These are phyloP conservation scores for Salix brachista DNA, from an alignment of 345 rosid species.

Conservation along the genomic window DNA sequence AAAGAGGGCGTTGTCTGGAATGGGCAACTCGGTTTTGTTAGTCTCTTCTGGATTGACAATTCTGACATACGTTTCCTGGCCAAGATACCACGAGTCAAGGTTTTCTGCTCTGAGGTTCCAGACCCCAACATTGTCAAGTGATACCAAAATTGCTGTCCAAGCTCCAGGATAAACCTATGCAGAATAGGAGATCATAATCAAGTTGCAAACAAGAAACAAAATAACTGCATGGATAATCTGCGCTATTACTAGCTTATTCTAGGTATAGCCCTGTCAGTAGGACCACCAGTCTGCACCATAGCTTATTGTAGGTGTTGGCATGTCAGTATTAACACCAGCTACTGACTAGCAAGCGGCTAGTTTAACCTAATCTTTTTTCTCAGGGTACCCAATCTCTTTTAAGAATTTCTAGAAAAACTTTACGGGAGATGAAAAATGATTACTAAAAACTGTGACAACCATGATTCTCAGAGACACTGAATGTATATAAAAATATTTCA, in stretches of 20 bases:
- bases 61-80: conserved; percentile 93
- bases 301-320: not conserved
- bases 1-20: conserved; percentile 80
- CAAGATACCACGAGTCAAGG: conserved; percentile 97
- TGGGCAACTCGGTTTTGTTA: conserved; percentile 82
- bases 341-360: not conserved
- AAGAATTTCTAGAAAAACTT: not conserved
- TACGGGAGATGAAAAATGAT: not conserved
- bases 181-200: not conserved
- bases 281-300: not conserved
- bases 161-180: conserved; percentile 94
- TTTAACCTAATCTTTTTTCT: not conserved
- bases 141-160: conserved; percentile 86
- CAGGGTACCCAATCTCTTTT: not conserved
- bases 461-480: not conserved
- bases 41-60: conserved; percentile 82
- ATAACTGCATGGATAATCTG: not conserved
- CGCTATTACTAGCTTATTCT: not conserved
- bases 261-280: not conserved
- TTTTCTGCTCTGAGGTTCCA: conserved; percentile 97
- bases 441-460: not conserved
- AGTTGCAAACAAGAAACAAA: not conserved
- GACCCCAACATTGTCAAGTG: conserved; percentile 92
- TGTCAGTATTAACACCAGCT: not conserved
- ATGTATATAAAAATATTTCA: not conserved